Evolutionary conservation across 2,329 filamentous ascomycete species (phyloP).

Genomic region (Mycosphaerella sp.): DNA sequence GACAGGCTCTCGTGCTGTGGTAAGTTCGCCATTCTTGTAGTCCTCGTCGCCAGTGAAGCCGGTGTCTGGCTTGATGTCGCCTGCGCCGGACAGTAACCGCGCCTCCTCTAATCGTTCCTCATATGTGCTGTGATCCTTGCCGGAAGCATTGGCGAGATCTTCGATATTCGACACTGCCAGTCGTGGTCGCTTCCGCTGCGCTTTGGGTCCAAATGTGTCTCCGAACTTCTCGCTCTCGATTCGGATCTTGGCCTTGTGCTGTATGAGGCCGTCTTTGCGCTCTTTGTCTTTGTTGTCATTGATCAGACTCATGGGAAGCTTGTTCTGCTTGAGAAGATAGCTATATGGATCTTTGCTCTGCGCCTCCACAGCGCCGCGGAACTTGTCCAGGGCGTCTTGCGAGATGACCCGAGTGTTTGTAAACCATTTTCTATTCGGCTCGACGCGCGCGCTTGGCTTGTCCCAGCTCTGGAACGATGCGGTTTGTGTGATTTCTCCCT

Average conservation of each 20-base stretch:
- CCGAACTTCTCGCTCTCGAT: slow-evolving; percentile 81
- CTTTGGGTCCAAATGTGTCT: slow-evolving; percentile 88
- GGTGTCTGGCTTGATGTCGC: slow-evolving; percentile 30
- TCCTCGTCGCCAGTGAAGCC: slow-evolving; percentile 14
- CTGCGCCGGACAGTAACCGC: slow-evolving; percentile 62
- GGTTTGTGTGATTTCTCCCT: slow-evolving; percentile 77
- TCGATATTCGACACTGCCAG: slow-evolving; percentile 73
- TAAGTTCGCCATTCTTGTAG: slow-evolving; percentile 35
- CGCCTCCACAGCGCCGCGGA: slow-evolving; percentile 87
- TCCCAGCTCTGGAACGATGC: slow-evolving; percentile 80
- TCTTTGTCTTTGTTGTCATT: slow-evolving; percentile 61
- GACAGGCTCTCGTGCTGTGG: slow-evolving; percentile 57
- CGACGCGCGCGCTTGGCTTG: slow-evolving; percentile 74
- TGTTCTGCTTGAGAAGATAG: slow-evolving; percentile 94
- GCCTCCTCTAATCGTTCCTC: slow-evolving; percentile 73
- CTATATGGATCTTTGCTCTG: slow-evolving; percentile 85
- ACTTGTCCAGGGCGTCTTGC: slow-evolving; percentile 78
- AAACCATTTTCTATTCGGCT: slow-evolving; percentile 98
- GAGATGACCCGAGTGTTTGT: slow-evolving; percentile 86
- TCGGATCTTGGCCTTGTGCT: slow-evolving; percentile 89
- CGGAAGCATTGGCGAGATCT: slow-evolving; percentile 74
- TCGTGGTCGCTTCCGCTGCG: slow-evolving; percentile 88
- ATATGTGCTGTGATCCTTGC: slow-evolving; percentile 75
- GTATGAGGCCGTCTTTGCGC: slow-evolving; percentile 71
- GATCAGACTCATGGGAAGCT: slow-evolving; percentile 92